Percentiles rank a stretch among this genome's conserved stretches.
These are phyloP conservation scores for Tetracladium maxilliforme DNA, from an alignment of 2,329 filamentous ascomycete genomes.

Conservation along the genomic window DNA sequence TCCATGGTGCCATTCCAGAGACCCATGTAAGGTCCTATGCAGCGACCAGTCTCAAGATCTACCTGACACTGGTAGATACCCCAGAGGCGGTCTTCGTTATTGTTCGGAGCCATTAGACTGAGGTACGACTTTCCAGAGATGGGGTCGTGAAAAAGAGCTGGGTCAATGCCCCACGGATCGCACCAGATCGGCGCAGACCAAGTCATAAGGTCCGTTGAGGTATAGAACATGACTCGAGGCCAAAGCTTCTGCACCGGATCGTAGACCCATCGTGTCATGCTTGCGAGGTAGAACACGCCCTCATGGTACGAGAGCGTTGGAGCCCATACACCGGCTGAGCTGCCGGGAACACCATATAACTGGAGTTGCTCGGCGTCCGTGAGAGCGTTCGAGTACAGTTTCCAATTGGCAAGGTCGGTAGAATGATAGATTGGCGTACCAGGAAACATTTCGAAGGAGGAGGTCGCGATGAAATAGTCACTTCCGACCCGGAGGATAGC, in stretches of 20 bases:
- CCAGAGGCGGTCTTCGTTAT: constrained; percentile 5
- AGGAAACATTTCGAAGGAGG: constrained; percentile 38
- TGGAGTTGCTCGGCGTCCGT: constrained; percentile 4
- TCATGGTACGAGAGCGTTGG: constrained; percentile 4
- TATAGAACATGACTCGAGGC: constrained; percentile 5
- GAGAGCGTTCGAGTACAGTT: constrained; percentile 12
- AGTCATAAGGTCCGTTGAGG: constrained; percentile 4
- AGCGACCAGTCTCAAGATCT: constrained; percentile 3
- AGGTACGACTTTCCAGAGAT: constrained; percentile 3
- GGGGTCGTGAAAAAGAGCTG: constrained; percentile 5
- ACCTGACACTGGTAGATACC: constrained; percentile 6
- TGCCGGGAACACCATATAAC: constrained; percentile 4
- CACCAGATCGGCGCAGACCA: constrained; percentile 5
- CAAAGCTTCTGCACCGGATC: constrained; percentile 7
- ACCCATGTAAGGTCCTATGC: constrained; percentile 5
- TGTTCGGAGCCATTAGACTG: constrained; percentile 6
- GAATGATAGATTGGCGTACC: constrained; percentile 36
- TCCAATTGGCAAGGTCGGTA: constrained; percentile 24
- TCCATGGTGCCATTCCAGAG: constrained; percentile 5
- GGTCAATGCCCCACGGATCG: constrained; percentile 6
- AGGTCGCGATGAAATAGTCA: constrained; percentile 37
- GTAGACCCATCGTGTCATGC: constrained; percentile 6
- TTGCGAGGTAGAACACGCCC: constrained; percentile 4
- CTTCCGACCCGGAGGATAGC: constrained; percentile 30
- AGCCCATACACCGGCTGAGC: constrained; percentile 4